Conservation (phyloP, 352 stramenopile species). For the Globisporangium camurandrum region DNA sequence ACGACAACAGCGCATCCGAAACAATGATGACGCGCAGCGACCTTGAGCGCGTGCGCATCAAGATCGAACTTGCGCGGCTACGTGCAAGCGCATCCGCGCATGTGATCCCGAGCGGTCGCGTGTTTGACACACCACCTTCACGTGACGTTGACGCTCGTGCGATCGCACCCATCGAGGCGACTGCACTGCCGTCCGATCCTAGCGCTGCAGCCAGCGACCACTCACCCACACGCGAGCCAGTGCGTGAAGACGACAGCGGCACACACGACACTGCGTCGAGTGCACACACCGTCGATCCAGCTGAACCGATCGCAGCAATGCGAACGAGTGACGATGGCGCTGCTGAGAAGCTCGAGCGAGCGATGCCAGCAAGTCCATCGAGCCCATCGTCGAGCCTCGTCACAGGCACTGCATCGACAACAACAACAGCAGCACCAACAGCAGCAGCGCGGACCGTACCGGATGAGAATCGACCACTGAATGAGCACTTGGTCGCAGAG, state of each 20-base stretch:
- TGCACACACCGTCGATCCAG: too few relatives aligned
- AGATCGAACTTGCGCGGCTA: slow-evolving; percentile 30
- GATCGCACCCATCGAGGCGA: slow-evolving; percentile 25
- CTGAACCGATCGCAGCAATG: too few relatives aligned
- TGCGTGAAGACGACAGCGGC: too few relatives aligned
- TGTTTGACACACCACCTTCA: slow-evolving; percentile 32
- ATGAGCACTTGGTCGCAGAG: slow-evolving; percentile 42
- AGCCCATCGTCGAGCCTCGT: too few relatives aligned
- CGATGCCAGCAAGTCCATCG: too few relatives aligned
- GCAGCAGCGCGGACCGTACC: slow-evolving; percentile 9
- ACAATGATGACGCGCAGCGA: slow-evolving; percentile 13
- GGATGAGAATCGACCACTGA: slow-evolving; percentile 32
- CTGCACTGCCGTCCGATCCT: too few relatives aligned
- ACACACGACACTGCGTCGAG: too few relatives aligned
- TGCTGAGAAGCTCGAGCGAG: not conserved
- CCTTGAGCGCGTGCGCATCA: slow-evolving; percentile 27
- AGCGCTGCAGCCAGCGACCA: too few relatives aligned
- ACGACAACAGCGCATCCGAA: too few relatives aligned
- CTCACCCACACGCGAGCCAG: too few relatives aligned
- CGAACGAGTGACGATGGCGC: too few relatives aligned
- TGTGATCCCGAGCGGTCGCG: slow-evolving; percentile 39
- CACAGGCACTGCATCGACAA: not conserved
- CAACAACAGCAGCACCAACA: not conserved
- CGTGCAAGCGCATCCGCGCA: slow-evolving; percentile 17
- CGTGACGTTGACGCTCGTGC: slow-evolving; percentile 16